phyloP scores from a whole-genome alignment of 176 grass and related monocot species.

The Sorghum bicolor region DNA sequence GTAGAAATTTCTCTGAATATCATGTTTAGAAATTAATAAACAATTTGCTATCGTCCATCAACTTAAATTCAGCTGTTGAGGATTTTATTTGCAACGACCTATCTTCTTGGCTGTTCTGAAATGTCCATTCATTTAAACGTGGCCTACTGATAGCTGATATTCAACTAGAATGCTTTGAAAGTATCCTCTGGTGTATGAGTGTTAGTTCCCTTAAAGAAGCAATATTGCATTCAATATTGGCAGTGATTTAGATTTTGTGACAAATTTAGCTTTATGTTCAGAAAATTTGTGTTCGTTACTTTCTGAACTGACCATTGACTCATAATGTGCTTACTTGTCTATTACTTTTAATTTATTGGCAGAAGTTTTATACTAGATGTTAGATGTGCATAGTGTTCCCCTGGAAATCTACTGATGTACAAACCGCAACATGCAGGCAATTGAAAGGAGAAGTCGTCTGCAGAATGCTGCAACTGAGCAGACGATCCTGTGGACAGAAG shows the following conservation, averaged over 20 bases:
- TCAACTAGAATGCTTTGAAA: background rate
- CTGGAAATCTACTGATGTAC: background rate
- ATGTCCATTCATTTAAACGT: background rate
- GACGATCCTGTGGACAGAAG: slow-evolving; percentile 26
- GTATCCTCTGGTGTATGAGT: background rate
- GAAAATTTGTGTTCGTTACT: background rate
- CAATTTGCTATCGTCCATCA: background rate
- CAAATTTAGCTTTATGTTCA: background rate
- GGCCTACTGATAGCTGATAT: background rate
- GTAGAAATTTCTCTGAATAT: too few relatives aligned
- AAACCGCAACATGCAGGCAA: slow-evolving; percentile 33
- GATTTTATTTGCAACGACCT: background rate
- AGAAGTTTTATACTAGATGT: background rate
- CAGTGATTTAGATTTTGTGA: background rate
- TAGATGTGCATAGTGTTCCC: background rate
- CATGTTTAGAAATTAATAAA: background rate
- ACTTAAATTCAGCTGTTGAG: background rate
- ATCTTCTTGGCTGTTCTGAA: background rate
- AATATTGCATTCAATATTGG: background rate
- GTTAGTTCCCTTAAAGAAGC: background rate
- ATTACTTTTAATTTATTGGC: background rate
- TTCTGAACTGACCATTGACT: background rate
- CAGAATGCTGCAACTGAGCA: slow-evolving; percentile 46
- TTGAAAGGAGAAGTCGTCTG: slow-evolving; percentile 52
- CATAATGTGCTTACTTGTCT: background rate